Conservation (phyloP, 2,329 filamentous ascomycete genomes). For the Penicillium sp. region DNA sequence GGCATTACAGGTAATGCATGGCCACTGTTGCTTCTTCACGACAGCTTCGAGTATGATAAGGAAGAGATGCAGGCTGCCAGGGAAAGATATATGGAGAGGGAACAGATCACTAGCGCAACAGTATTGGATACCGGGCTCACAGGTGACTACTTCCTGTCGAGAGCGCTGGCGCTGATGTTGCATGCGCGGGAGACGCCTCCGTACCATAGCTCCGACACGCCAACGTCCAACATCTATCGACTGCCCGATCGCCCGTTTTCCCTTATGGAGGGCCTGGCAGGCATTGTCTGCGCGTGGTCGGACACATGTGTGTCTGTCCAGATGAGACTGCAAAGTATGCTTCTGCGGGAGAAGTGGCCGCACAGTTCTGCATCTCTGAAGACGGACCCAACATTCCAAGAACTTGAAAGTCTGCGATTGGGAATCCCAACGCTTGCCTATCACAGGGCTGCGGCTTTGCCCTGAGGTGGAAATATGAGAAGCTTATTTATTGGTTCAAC, state of each 20-base stretch:
- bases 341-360: no score
- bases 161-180: slow-evolving; percentile 31
- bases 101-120: slow-evolving; percentile 12
- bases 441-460: no score
- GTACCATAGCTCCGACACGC: no score
- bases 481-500: no score
- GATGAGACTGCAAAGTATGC: no score
- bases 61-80: no score
- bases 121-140: slow-evolving; percentile 18
- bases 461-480: no score
- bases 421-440: no score
- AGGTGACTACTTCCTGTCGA: slow-evolving; percentile 33
- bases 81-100: no score
- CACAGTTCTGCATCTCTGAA: no score
- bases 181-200: slow-evolving; percentile 29
- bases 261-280: slow-evolving; percentile 37
- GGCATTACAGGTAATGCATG: slow-evolving; percentile 37
- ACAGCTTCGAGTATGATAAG: slow-evolving; percentile 33
- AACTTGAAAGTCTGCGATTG: no score
- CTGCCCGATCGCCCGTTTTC: slow-evolving; percentile 31
- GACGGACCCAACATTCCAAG: no score
- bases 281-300: slow-evolving; percentile 37
- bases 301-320: slow-evolving; percentile 33
- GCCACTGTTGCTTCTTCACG: slow-evolving; percentile 32
- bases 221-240: slow-evolving; percentile 10